A percentile compares a stretch with the other conserved stretches of the same genome.
Conservation (phyloP, 495 filamentous ascomycete species). For the Friedmanniomyces simplex region DNA sequence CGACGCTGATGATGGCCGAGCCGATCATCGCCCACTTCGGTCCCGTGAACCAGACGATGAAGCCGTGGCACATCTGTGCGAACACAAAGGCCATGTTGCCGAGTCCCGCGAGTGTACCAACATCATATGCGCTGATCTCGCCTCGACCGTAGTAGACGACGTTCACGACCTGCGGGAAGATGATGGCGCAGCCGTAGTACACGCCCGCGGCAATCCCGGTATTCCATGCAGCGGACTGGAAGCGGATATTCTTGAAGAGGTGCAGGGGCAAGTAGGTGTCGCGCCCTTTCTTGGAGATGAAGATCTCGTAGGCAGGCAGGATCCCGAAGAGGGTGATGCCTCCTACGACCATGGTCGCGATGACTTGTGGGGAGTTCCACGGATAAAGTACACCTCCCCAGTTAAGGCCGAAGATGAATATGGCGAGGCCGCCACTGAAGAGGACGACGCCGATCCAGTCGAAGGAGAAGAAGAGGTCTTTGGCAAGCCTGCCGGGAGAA, state of each 20-base stretch:
- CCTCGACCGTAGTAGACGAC: conserved; percentile 11
- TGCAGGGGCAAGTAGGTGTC: conserved; percentile 34
- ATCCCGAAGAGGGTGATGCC: conserved; percentile 4
- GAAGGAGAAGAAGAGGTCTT: conserved; percentile 18
- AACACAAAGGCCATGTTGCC: conserved; percentile 14
- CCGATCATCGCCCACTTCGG: conserved; percentile 7
- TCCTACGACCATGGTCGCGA: conserved; percentile 12
- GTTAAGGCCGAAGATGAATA: conserved; percentile 39
- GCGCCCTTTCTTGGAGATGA: neutral
- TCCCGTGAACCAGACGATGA: conserved; percentile 12
- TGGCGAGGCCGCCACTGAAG: conserved; percentile 35
- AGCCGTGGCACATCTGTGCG: conserved; percentile 13
- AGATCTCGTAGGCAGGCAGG: conserved; percentile 10
- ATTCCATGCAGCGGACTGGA: conserved; percentile 32
- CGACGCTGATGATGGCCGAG: conserved; percentile 1
- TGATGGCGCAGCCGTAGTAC: conserved; percentile 32
- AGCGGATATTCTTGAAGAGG: conserved; percentile 37
- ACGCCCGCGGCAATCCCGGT: conserved; percentile 32
- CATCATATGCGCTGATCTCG: conserved; percentile 11
- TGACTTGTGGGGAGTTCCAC: conserved; percentile 25
- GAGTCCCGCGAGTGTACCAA: conserved; percentile 12
- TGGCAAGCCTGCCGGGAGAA: no score
- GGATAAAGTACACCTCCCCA: conserved; percentile 25
- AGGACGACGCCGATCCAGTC: conserved; percentile 38
- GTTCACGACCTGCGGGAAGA: conserved; percentile 32